Conservation (phyloP, 176 grass and related monocot species). For the Ensete glaucum region DNA sequence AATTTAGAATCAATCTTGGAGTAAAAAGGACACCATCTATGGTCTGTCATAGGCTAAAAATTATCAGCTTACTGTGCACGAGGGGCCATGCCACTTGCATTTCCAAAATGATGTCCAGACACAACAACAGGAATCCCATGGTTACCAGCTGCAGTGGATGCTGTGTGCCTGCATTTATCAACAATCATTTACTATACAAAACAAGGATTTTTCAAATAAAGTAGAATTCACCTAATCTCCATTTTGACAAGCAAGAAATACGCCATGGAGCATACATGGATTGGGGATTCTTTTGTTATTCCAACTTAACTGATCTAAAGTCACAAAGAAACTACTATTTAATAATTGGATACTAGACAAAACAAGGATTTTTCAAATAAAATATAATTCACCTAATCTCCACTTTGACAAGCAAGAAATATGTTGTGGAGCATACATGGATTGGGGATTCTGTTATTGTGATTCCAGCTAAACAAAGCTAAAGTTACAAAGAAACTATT, state of each 20-base stretch:
- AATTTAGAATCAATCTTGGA: neutral
- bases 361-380: neutral
- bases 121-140: constrained; percentile 85
- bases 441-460: neutral
- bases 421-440: neutral
- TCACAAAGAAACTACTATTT: neutral
- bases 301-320: neutral
- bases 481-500: neutral
- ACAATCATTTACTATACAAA: constrained; percentile 16
- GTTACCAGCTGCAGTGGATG: constrained; percentile 92
- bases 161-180: constrained; percentile 58
- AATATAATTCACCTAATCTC: neutral
- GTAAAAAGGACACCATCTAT: constrained; percentile 9
- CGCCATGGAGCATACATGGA: neutral
- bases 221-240: neutral
- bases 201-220: neutral
- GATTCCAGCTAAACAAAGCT: neutral
- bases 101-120: constrained; percentile 79
- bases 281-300: neutral
- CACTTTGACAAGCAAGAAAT: neutral
- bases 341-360: neutral
- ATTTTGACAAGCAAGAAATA: neutral
- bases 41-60: neutral
- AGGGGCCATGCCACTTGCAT: constrained; percentile 99
- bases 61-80: constrained; percentile 67